A percentile compares a stretch with the other conserved stretches of the same genome.
Conservation (phyloP, 2,329 filamentous ascomycete genomes). For the Exserohilum turcica region DNA sequence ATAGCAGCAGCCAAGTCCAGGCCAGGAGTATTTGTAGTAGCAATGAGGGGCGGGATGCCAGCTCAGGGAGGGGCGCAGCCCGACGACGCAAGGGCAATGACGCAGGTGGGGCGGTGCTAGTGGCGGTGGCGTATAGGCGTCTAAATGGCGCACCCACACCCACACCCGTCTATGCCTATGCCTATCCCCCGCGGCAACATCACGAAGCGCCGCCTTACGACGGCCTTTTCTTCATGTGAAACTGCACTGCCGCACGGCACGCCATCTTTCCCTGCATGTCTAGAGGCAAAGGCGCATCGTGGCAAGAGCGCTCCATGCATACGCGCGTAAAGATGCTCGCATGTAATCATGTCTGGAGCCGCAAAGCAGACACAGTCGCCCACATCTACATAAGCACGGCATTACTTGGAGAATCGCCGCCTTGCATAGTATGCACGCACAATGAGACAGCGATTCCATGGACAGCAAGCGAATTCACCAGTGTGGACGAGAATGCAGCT, state of each 20-base stretch:
- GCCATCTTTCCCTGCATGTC: not conserved
- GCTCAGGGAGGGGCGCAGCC: slow-evolving; percentile 23
- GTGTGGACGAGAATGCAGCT: not conserved
- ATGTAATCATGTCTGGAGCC: not conserved
- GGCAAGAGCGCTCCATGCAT: not conserved
- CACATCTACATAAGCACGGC: not conserved
- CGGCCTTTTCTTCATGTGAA: slow-evolving; percentile 14
- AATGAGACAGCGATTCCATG: not conserved
- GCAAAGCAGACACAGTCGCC: not conserved
- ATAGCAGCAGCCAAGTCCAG: slow-evolving; percentile 3
- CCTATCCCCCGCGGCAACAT: slow-evolving; percentile 28
- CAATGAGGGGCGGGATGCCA: slow-evolving; percentile 17
- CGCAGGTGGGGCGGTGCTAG: slow-evolving; percentile 30
- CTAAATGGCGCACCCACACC: slow-evolving; percentile 16
- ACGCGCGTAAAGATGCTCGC: not conserved
- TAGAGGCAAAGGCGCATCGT: not conserved
- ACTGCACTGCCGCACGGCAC: not conserved
- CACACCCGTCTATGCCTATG: too few relatives aligned
- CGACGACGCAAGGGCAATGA: slow-evolving; percentile 19
- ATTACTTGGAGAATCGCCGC: not conserved
- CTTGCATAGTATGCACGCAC: not conserved
- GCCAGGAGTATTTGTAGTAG: slow-evolving; percentile 20
- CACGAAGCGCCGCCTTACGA: slow-evolving; percentile 17
- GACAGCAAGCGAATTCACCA: not conserved
- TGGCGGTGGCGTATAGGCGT: slow-evolving; percentile 4